A percentile compares a stretch with the other conserved stretches of the same genome.
phyloP scores from a whole-genome alignment of 2,329 filamentous ascomycete species.

The Exophiala dermatitidis region DNA sequence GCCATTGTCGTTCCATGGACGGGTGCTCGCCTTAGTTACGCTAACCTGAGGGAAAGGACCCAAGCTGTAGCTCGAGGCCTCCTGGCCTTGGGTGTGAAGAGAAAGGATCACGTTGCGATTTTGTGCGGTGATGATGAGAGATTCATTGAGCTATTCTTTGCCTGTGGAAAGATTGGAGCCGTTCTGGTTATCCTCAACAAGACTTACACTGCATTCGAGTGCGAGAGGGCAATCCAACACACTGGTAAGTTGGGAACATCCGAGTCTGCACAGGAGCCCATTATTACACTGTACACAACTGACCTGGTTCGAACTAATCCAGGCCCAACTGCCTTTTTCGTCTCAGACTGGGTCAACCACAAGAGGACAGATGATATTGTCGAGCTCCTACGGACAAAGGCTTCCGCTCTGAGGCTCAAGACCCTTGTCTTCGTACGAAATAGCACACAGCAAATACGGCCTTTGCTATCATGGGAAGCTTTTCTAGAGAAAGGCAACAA shows the following conservation, averaged over 20 bases:
- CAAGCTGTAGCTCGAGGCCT: background rate
- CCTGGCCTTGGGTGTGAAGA: background rate
- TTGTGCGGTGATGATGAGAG: background rate
- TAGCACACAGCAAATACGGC: background rate
- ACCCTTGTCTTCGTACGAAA: background rate
- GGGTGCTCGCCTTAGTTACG: background rate
- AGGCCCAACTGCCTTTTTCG: background rate
- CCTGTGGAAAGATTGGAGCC: background rate
- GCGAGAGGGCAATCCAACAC: background rate
- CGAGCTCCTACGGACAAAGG: background rate
- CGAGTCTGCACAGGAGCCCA: too few species aligned
- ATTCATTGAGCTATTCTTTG: conserved; percentile 24
- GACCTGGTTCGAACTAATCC: background rate
- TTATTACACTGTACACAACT: too few species aligned
- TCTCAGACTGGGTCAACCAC: background rate
- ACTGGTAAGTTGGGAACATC: background rate
- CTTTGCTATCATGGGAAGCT: background rate
- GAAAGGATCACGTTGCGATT: conserved; percentile 5
- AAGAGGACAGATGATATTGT: background rate
- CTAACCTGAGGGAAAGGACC: background rate
- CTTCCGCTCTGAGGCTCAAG: background rate
- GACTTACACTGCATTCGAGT: background rate
- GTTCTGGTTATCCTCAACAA: background rate
- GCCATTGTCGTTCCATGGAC: background rate
- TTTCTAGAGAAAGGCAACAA: background rate